Evolutionary conservation across 2,329 filamentous ascomycete genomes (phyloP).

Genomic region (Penicillium frequentans): DNA sequence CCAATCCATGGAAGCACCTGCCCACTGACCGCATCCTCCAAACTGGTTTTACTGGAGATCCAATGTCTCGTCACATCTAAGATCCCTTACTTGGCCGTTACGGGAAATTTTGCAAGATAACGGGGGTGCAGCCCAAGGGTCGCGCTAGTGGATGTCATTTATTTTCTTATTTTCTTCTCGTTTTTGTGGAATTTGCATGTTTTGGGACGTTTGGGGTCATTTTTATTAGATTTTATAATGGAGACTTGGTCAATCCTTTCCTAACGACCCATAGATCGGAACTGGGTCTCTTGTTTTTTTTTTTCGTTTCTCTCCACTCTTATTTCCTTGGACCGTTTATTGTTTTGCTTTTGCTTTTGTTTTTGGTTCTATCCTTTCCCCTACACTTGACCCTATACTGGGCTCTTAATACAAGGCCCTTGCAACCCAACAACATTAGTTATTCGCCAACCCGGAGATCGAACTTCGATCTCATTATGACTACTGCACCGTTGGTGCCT

Average conservation of each 20-base stretch:
- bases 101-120: constrained; percentile 24
- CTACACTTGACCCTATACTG: background rate
- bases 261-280: constrained; percentile 27
- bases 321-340: constrained; percentile 1
- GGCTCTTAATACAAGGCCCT: background rate
- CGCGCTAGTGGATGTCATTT: constrained; percentile 18
- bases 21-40: constrained; percentile 10
- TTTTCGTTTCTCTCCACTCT: background rate
- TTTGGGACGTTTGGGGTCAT: background rate
- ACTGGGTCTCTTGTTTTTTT: constrained; percentile 17
- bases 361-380: background rate
- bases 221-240: constrained; percentile 7
- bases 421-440: background rate
- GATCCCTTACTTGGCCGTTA: constrained; percentile 23
- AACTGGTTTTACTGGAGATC: constrained; percentile 17
- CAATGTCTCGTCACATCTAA: background rate
- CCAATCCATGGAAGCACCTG: constrained; percentile 22
- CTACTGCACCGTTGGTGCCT: constrained; percentile 37
- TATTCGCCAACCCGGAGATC: background rate
- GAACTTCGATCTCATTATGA: constrained; percentile 28
- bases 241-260: constrained; percentile 25
- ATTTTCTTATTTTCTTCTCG: constrained; percentile 19
- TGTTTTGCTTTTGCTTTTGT: constrained; percentile 15
- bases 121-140: constrained; percentile 27
- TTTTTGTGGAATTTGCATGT: background rate